phyloP scores from a whole-genome alignment of 768 basidiomycete genomes.

The Gloeophyllum trabeum region DNA sequence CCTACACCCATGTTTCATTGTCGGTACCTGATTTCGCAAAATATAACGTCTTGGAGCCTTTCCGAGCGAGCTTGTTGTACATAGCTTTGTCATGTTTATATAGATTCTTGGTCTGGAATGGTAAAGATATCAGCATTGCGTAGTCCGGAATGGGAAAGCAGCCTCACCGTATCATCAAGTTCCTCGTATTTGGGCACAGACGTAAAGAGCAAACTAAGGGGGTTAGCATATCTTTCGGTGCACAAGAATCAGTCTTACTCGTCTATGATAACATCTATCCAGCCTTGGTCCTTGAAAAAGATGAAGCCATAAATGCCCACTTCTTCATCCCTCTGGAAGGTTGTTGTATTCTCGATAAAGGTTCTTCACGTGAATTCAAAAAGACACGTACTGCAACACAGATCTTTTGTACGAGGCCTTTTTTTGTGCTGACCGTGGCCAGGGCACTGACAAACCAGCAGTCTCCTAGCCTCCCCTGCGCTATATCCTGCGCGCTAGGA shows the following conservation, averaged over 20 bases:
- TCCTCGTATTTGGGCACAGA: constrained; percentile 42
- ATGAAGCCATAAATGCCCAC: constrained; percentile 50
- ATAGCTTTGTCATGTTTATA: constrained; percentile 39
- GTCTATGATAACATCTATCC: constrained; percentile 45
- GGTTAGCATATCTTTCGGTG: not conserved
- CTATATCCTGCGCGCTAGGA: constrained; percentile 31
- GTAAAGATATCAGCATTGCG: not conserved
- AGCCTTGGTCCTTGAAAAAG: constrained; percentile 39
- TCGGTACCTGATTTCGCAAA: constrained; percentile 32
- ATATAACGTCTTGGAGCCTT: constrained; percentile 33
- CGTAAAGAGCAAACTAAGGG: constrained; percentile 34
- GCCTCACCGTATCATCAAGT: constrained; percentile 22
- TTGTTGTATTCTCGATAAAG: too few relatives aligned
- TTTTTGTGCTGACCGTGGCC: constrained; percentile 32
- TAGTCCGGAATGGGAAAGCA: constrained; percentile 9
- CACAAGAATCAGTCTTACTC: constrained; percentile 26
- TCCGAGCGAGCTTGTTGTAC: constrained; percentile 33
- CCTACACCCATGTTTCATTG: constrained; percentile 7
- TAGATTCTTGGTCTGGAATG: constrained; percentile 9
- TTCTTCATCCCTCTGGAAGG: constrained; percentile 30
- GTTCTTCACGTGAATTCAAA: too few relatives aligned
- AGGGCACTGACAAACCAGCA: constrained; percentile 46
- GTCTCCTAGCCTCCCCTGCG: constrained; percentile 38
- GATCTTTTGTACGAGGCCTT: constrained; percentile 36
- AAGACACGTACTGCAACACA: constrained; percentile 36